Percentiles rank a stretch among this genome's conserved stretches.
Evolutionary conservation across 495 filamentous ascomycete genomes (phyloP).

Genomic region (Aspergillus asperescens): DNA sequence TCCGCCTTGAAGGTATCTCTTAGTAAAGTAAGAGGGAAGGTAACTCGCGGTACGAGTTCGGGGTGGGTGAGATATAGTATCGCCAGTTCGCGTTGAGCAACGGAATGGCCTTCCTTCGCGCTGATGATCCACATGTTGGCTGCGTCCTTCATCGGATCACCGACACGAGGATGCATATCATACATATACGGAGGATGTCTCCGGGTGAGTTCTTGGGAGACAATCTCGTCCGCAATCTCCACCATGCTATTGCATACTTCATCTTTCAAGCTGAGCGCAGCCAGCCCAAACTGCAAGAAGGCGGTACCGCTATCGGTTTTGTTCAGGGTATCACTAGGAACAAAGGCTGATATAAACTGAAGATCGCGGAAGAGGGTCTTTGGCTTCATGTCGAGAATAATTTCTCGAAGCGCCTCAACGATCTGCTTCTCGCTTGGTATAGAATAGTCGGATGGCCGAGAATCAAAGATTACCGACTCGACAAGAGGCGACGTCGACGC

Average conservation of each 20-base stretch:
- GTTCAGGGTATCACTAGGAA: conserved; percentile 74
- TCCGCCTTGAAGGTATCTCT: conserved; percentile 89
- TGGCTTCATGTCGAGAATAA: conserved; percentile 76
- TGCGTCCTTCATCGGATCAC: conserved; percentile 68
- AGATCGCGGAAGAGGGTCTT: conserved; percentile 91
- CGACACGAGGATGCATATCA: conserved; percentile 32
- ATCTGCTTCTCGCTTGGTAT: conserved; percentile 54
- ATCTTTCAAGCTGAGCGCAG: conserved; percentile 81
- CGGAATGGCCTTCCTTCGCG: conserved; percentile 86
- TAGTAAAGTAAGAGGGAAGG: conserved; percentile 76
- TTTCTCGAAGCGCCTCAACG: conserved; percentile 67
- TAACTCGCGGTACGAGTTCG: conserved; percentile 76
- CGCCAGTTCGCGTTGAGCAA: conserved; percentile 89
- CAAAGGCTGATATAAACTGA: conserved; percentile 91
- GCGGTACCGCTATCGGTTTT: conserved; percentile 83
- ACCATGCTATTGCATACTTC: conserved; percentile 88
- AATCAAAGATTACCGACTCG: conserved; percentile 37
- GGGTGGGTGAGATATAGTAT: conserved; percentile 94
- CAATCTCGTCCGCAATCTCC: conserved; percentile 54
- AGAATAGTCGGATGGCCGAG: conserved; percentile 34
- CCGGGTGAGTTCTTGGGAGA: conserved; percentile 39
- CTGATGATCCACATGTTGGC: conserved; percentile 91
- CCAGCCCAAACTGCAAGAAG: conserved; percentile 90
- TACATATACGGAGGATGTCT: conserved; percentile 39
- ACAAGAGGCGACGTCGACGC: conserved; percentile 24